A percentile compares a stretch with the other conserved stretches of the same genome.
Conservation (phyloP, 805 yeast species). For the Candida hispaniensis region DNA sequence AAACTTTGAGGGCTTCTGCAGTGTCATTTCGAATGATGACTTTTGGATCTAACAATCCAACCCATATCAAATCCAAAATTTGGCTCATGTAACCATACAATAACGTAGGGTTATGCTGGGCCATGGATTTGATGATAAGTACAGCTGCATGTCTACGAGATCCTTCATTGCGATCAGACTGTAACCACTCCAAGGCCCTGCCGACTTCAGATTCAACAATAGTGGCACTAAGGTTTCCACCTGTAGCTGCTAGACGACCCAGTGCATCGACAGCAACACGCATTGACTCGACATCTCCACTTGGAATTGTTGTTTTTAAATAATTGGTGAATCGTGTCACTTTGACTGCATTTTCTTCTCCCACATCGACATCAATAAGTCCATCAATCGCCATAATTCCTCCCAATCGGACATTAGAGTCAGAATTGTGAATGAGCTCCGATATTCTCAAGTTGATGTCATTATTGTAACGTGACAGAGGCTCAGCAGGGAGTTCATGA, state of each 20-base stretch:
- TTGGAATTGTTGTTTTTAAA: constrained; percentile 65
- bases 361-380: constrained; percentile 72
- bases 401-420: constrained; percentile 64
- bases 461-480: constrained; percentile 52
- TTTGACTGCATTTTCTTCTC: constrained; percentile 73
- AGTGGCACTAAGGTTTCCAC: constrained; percentile 81
- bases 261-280: constrained; percentile 74
- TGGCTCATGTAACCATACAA: constrained; percentile 68
- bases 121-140: constrained; percentile 69
- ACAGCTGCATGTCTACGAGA: constrained; percentile 81
- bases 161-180: constrained; percentile 73
- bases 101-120: constrained; percentile 76
- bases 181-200: constrained; percentile 82
- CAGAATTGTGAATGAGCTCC: constrained; percentile 69
- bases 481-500: constrained; percentile 12
- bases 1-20: constrained; percentile 65
- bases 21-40: constrained; percentile 69
- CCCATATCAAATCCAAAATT: constrained; percentile 76
- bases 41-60: constrained; percentile 72
- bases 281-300: constrained; percentile 78
- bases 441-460: constrained; percentile 80
- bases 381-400: constrained; percentile 88
- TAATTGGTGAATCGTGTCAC: constrained; percentile 89
- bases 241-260: constrained; percentile 82
- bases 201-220: constrained; percentile 89